These are phyloP conservation scores for Bipolaris victoriae DNA, from an alignment of 2,329 filamentous ascomycete species.

Conservation along the genomic window DNA sequence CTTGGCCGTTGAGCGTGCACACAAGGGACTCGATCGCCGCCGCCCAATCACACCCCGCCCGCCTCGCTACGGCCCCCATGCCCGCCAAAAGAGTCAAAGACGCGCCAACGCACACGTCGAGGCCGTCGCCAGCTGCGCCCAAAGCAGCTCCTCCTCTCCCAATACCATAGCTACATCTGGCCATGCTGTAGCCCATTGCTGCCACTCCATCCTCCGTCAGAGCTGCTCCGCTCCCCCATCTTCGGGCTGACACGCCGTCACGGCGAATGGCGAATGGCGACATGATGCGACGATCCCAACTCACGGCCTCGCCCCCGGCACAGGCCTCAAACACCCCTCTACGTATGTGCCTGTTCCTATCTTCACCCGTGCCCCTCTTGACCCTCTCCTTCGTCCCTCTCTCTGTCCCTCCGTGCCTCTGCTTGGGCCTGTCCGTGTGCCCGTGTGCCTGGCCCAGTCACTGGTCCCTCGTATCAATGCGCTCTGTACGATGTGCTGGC, in stretches of 20 bases:
- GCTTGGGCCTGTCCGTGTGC: neutral
- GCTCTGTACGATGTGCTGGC: conserved; percentile 52
- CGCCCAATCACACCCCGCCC: conserved; percentile 21
- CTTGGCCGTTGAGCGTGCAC: neutral
- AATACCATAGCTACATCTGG: conserved; percentile 27
- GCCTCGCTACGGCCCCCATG: conserved; percentile 19
- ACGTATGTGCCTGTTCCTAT: conserved; percentile 59
- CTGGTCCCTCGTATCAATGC: conserved; percentile 37
- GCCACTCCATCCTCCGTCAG: neutral
- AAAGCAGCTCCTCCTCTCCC: conserved; percentile 24
- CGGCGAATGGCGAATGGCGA: conserved; percentile 37
- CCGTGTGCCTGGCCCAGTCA: conserved; percentile 31
- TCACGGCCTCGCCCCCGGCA: conserved; percentile 63
- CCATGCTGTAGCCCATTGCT: conserved; percentile 25
- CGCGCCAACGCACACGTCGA: conserved; percentile 33
- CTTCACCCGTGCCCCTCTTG: neutral
- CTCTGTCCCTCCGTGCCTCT: conserved; percentile 9
- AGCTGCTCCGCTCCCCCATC: neutral
- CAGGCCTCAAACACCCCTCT: conserved; percentile 60
- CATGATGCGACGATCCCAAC: conserved; percentile 47
- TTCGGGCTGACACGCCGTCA: conserved; percentile 18
- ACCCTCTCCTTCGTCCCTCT: conserved; percentile 9
- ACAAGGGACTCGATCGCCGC: conserved; percentile 14
- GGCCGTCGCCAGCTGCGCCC: conserved; percentile 24
- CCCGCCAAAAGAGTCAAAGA: conserved; percentile 21